phyloP scores from a whole-genome alignment of 2,329 filamentous ascomycete species.

The Fusarium mundagurra region DNA sequence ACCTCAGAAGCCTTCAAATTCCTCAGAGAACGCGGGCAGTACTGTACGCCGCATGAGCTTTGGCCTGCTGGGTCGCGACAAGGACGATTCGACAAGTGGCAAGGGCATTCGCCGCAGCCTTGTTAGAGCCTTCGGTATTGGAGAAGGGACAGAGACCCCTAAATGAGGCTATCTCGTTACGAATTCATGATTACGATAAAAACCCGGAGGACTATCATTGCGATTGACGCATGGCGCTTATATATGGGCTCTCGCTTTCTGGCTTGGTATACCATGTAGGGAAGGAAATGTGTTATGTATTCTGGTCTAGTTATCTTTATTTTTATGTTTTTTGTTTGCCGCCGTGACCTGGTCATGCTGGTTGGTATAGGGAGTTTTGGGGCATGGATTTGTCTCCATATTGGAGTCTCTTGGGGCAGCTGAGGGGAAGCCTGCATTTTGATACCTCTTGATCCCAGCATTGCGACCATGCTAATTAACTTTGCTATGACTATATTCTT shows the following conservation, averaged over 20 bases:
- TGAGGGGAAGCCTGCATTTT: constrained; percentile 26
- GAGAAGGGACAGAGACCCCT: constrained; percentile 38
- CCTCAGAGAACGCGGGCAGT: constrained; percentile 42
- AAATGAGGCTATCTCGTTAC: constrained; percentile 14
- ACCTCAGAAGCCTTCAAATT: constrained; percentile 37
- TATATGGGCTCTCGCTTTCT: constrained; percentile 19
- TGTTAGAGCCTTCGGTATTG: constrained; percentile 57
- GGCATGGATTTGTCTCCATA: constrained; percentile 4
- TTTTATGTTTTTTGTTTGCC: neutral
- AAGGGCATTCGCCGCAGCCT: constrained; percentile 58
- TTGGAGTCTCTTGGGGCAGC: constrained; percentile 3
- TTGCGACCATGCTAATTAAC: constrained; percentile 11
- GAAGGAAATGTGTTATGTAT: constrained; percentile 2
- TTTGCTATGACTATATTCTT: neutral
- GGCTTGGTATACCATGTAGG: constrained; percentile 5
- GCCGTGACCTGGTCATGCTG: neutral
- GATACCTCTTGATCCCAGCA: constrained; percentile 26
- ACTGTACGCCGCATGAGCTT: constrained; percentile 58
- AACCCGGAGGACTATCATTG: constrained; percentile 20
- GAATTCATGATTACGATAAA: constrained; percentile 35
- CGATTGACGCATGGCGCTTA: constrained; percentile 28
- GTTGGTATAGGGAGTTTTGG: constrained; percentile 22
- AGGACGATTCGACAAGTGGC: constrained; percentile 47
- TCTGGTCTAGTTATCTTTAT: constrained; percentile 8
- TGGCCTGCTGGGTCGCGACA: constrained; percentile 56